phyloP scores from a whole-genome alignment of 768 basidiomycete species.

The Termitomyces sp. region DNA sequence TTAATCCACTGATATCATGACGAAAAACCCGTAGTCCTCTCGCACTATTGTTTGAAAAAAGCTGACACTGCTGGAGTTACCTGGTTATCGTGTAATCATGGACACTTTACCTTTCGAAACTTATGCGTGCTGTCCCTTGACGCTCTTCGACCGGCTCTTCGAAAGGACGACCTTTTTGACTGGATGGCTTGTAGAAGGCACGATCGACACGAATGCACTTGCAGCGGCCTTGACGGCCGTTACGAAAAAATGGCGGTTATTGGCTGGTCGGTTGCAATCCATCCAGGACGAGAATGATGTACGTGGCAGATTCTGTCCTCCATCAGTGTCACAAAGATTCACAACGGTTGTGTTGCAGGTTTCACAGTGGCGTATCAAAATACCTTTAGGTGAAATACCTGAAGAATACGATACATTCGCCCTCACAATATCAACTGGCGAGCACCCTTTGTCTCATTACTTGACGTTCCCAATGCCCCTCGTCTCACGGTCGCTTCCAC shows the following conservation, averaged over 20 bases:
- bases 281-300: conserved; percentile 15
- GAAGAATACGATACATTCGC: conserved; percentile 27
- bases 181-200: conserved; percentile 38
- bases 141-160: conserved; percentile 30
- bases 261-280: conserved; percentile 24
- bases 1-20: not conserved
- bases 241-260: conserved; percentile 26
- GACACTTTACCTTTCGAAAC: conserved; percentile 1
- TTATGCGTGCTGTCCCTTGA: conserved; percentile 22
- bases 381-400: conserved; percentile 30
- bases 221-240: conserved; percentile 23
- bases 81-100: not conserved
- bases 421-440: conserved; percentile 28
- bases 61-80: not conserved
- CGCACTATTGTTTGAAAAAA: not conserved
- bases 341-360: conserved; percentile 12
- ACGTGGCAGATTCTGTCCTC: not conserved
- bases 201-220: conserved; percentile 26
- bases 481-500: conserved; percentile 29
- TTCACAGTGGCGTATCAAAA: conserved; percentile 28
- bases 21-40: not conserved
- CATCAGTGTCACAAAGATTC: not conserved
- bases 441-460: conserved; percentile 29
- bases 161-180: conserved; percentile 33
- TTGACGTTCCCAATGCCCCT: conserved; percentile 25